These are phyloP conservation scores for Erigeron philadelphicus DNA, from an alignment of 140 eudicot genomes.

Conservation along the genomic window DNA sequence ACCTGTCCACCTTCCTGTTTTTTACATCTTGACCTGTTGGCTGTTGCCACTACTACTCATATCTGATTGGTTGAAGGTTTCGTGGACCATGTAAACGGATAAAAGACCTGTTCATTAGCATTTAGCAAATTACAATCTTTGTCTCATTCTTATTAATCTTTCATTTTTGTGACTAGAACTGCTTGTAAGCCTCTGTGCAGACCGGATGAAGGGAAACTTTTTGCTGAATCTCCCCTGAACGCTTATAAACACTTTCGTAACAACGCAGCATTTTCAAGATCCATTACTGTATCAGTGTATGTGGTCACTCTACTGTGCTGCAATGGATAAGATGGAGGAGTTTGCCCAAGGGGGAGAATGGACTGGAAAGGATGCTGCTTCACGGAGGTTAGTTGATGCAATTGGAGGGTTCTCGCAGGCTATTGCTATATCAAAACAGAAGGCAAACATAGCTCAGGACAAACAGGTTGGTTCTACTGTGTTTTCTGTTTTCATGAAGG, in stretches of 20 bases:
- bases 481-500: background rate
- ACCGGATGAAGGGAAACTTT: constrained; percentile 83
- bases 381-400: constrained; percentile 86
- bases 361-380: constrained; percentile 85
- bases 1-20: background rate
- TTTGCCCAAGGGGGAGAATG: constrained; percentile 96
- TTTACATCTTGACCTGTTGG: background rate
- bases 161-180: background rate
- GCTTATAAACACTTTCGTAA: constrained; percentile 66
- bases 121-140: background rate
- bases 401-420: constrained; percentile 87
- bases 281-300: constrained; percentile 37
- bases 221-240: constrained; percentile 70
- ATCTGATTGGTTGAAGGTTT: constrained; percentile 9
- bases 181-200: constrained; percentile 30
- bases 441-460: constrained; percentile 78
- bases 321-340: constrained; percentile 74
- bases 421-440: constrained; percentile 87
- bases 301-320: constrained; percentile 16
- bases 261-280: constrained; percentile 92
- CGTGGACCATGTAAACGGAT: no score
- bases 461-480: constrained; percentile 36
- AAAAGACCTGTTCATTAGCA: background rate
- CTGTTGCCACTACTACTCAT: background rate
- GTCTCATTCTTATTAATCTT: background rate